phyloP scores from a whole-genome alignment of 345 rosid species.

The Ceriops decandra region DNA sequence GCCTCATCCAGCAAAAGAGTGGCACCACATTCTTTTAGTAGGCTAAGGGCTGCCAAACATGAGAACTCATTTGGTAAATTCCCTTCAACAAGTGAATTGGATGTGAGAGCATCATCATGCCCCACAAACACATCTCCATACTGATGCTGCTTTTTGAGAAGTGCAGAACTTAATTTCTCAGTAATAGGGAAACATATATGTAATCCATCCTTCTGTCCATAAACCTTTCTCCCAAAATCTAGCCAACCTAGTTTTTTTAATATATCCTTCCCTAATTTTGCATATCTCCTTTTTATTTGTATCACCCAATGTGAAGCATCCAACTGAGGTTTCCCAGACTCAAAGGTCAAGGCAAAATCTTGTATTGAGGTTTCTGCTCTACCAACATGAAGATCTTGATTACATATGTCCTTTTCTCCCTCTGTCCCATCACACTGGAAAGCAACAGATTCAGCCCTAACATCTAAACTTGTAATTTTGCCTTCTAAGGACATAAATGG shows the following conservation, averaged over 20 bases:
- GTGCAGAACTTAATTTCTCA: constrained; percentile 45
- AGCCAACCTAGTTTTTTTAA: constrained; percentile 86
- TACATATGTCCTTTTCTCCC: constrained; percentile 18
- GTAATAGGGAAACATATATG: constrained; percentile 79
- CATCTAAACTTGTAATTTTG: background rate
- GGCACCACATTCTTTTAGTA: constrained; percentile 63
- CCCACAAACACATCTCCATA: constrained; percentile 28
- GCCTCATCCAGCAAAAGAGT: constrained; percentile 40
- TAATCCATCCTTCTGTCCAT: constrained; percentile 42
- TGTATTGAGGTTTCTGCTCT: constrained; percentile 23
- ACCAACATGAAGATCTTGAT: constrained; percentile 25
- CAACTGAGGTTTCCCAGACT: constrained; percentile 22
- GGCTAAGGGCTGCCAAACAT: constrained; percentile 46
- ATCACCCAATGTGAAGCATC: constrained; percentile 39
- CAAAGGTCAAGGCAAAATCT: constrained; percentile 17
- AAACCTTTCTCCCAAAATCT: constrained; percentile 71
- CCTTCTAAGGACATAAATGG: constrained; percentile 31
- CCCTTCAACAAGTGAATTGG: constrained; percentile 27
- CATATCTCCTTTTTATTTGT: constrained; percentile 57
- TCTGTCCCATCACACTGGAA: constrained; percentile 21
- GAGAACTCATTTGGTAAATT: constrained; percentile 41
- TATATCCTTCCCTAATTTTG: constrained; percentile 75
- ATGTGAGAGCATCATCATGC: constrained; percentile 19
- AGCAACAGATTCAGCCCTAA: constrained; percentile 25
- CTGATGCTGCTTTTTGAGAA: constrained; percentile 34